phyloP scores from a whole-genome alignment of 2,329 filamentous ascomycete species.

The Amauroascus niger region DNA sequence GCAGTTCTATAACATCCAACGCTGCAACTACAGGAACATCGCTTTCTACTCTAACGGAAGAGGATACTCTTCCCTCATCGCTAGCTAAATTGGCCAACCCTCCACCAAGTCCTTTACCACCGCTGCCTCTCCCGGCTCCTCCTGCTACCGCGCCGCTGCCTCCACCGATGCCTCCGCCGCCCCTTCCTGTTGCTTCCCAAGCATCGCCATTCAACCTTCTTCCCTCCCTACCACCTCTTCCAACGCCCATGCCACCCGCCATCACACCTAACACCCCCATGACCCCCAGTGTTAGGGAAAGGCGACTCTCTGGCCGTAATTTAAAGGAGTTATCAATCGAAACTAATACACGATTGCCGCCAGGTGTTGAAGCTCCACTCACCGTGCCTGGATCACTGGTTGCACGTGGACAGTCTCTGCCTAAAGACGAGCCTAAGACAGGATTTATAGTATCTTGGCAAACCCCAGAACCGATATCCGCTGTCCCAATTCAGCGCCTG shows the following conservation, averaged over 20 bases:
- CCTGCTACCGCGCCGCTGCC: conserved; percentile 32
- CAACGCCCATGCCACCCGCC: conserved; percentile 19
- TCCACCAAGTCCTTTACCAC: conserved; percentile 26
- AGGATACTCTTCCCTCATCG: conserved; percentile 33
- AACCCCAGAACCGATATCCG: conserved; percentile 22
- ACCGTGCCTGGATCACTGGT: conserved; percentile 24
- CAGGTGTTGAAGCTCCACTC: conserved; percentile 20
- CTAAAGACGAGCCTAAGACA: conserved; percentile 24
- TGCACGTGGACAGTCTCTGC: background rate
- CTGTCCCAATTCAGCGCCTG: conserved; percentile 12
- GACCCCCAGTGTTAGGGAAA: conserved; percentile 54
- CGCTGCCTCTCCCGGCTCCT: conserved; percentile 9
- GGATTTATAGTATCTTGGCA: conserved; percentile 16
- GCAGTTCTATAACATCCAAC: conserved; percentile 66
- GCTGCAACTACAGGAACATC: conserved; percentile 58
- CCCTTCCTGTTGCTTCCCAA: conserved; percentile 18
- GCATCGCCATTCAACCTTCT: conserved; percentile 11
- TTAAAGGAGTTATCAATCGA: conserved; percentile 82
- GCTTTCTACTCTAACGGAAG: conserved; percentile 64
- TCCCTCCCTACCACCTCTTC: conserved; percentile 19
- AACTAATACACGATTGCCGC: conserved; percentile 42
- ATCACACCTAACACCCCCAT: conserved; percentile 27
- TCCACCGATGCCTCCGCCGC: conserved; percentile 28
- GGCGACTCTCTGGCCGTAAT: conserved; percentile 71
- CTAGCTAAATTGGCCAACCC: conserved; percentile 29